Evolutionary conservation across 169 alveolate genomes (phyloP).

Genomic region (Eimeria nieschulzi): DNA sequence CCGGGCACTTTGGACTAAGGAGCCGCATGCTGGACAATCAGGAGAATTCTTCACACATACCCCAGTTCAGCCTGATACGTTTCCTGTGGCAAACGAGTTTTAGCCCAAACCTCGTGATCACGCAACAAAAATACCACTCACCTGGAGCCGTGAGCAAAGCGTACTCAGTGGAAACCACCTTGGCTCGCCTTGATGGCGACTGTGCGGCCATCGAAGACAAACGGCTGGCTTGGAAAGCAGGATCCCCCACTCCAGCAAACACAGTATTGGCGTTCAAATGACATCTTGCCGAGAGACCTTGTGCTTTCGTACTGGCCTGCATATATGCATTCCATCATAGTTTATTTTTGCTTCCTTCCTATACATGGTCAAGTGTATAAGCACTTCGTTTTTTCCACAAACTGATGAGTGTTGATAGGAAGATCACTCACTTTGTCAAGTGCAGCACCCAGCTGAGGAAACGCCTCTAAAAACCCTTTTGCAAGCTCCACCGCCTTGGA

Average conservation of each 20-base stretch:
- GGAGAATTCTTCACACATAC: too few relatives aligned
- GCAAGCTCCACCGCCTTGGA: conserved; percentile 25
- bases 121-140: not conserved
- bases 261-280: conserved; percentile 15
- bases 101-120: not conserved
- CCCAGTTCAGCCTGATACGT: too few relatives aligned
- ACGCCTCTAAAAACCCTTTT: conserved; percentile 26
- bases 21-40: too few relatives aligned
- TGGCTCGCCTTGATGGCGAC: conserved; percentile 57
- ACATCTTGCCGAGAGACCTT: conserved; percentile 1
- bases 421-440: conserved; percentile 16
- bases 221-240: conserved; percentile 49
- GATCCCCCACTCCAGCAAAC: conserved; percentile 11
- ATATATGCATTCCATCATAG: not conserved
- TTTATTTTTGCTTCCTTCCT: too few relatives aligned
- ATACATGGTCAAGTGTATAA: too few relatives aligned
- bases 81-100: too few relatives aligned
- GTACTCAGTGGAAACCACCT: conserved; percentile 47
- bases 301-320: not conserved
- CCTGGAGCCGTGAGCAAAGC: conserved; percentile 15
- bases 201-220: conserved; percentile 61
- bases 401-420: too few relatives aligned
- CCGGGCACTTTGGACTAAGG: too few relatives aligned
- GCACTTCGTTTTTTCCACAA: too few relatives aligned
- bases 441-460: conserved; percentile 9